phyloP scores from a whole-genome alignment of 1,284 basidiomycete species.

The Schizophyllum commune region DNA sequence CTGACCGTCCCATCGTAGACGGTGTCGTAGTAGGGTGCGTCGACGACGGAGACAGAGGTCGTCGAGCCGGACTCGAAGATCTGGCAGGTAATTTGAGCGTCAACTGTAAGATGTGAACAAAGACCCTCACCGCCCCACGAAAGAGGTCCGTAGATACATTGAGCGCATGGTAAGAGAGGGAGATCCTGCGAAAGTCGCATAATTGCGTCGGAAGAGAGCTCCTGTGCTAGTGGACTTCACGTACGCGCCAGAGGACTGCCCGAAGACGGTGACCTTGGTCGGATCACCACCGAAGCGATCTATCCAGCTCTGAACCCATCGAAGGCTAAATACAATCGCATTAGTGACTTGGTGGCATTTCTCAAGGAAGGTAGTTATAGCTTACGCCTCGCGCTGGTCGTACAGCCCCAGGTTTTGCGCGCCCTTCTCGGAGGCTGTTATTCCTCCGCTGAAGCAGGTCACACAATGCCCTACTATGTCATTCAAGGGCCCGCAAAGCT shows the following conservation, averaged over 20 bases:
- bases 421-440: constrained; percentile 20
- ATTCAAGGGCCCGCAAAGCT: too few species aligned
- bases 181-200: too few species aligned
- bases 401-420: constrained; percentile 29
- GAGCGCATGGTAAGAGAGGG: constrained; percentile 15
- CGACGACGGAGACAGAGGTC: constrained; percentile 15
- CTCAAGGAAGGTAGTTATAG: too few species aligned
- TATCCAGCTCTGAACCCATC: constrained; percentile 44
- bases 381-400: constrained; percentile 21
- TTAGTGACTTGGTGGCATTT: too few species aligned
- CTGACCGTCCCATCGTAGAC: constrained; percentile 15
- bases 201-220: constrained; percentile 16
- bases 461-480: too few species aligned
- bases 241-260: constrained; percentile 21
- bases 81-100: too few species aligned
- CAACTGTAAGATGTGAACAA: too few species aligned
- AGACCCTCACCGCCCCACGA: constrained; percentile 25
- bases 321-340: constrained; percentile 13
- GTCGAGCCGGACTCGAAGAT: constrained; percentile 20
- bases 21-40: constrained; percentile 10
- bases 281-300: constrained; percentile 41
- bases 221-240: constrained; percentile 24
- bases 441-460: constrained; percentile 13
- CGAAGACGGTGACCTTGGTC: constrained; percentile 24
- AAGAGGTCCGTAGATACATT: constrained; percentile 18